Conservation (phyloP, 148 eudicot species). For the Rhododendron griersonianum region DNA sequence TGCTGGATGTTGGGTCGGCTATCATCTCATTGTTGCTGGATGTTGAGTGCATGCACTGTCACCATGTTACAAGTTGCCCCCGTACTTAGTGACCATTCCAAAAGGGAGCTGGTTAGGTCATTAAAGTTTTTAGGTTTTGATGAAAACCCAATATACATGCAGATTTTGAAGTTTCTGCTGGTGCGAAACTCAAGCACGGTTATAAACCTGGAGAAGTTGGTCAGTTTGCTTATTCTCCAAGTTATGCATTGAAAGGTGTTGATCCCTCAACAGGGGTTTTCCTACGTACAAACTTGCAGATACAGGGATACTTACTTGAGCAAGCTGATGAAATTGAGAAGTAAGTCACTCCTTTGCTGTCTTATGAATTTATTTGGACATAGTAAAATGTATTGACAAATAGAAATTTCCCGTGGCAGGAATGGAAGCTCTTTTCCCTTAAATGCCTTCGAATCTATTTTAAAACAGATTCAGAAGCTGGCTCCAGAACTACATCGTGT, state of each 20-base stretch:
- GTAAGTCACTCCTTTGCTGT: constrained; percentile 34
- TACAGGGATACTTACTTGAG: constrained; percentile 79
- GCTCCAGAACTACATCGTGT: constrained; percentile 96
- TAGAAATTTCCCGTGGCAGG: constrained; percentile 36
- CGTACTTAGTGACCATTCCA: not conserved
- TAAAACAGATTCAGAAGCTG: constrained; percentile 73
- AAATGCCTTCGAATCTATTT: constrained; percentile 60
- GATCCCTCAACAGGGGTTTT: constrained; percentile 44
- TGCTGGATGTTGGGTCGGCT: not conserved
- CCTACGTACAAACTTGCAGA: constrained; percentile 83
- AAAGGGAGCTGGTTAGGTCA: not conserved
- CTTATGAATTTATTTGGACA: not conserved
- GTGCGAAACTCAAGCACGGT: constrained; percentile 23
- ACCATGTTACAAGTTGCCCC: not conserved
- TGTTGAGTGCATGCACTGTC: not conserved
- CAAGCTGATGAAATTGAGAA: constrained; percentile 81
- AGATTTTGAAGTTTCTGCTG: constrained; percentile 51
- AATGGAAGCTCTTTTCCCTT: constrained; percentile 76
- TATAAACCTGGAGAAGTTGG: constrained; percentile 29
- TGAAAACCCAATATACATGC: constrained; percentile 16
- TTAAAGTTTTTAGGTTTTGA: not conserved
- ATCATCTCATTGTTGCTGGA: not conserved
- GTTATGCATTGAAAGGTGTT: constrained; percentile 20
- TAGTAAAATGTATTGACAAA: constrained; percentile 2
- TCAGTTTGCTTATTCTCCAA: constrained; percentile 25